Conservation (phyloP, 768 basidiomycete species). For the Tulasnella sp. region DNA sequence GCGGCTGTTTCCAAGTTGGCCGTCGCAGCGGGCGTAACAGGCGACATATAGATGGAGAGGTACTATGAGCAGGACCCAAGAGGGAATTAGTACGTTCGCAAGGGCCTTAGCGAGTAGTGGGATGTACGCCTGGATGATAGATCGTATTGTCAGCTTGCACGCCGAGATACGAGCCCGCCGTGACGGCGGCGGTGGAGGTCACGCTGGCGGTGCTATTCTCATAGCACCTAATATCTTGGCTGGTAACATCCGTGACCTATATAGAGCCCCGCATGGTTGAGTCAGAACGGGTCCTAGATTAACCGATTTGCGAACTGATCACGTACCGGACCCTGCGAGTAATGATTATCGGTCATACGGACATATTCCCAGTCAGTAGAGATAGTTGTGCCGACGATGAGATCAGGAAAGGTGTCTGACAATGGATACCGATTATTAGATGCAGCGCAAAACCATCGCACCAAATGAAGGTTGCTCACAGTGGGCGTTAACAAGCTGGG, state of each 20-base stretch:
- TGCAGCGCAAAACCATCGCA: no score
- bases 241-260: constrained; percentile 25
- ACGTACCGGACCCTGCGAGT: constrained; percentile 27
- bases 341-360: constrained; percentile 22
- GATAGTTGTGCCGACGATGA: background rate
- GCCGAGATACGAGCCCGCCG: constrained; percentile 26
- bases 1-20: constrained; percentile 20
- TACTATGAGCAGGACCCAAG: background rate
- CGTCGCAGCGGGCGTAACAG: constrained; percentile 13
- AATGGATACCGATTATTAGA: background rate
- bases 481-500: no score
- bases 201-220: constrained; percentile 23
- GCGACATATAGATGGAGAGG: constrained; percentile 19
- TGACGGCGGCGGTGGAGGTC: constrained; percentile 24
- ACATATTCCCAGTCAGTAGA: background rate
- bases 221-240: constrained; percentile 29
- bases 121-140: constrained; percentile 19
- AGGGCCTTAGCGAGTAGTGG: background rate
- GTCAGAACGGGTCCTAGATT: background rate
- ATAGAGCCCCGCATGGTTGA: background rate
- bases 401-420: constrained; percentile 2
- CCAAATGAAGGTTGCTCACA: no score
- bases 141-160: constrained; percentile 21
- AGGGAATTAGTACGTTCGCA: background rate
- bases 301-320: background rate